Conservation (phyloP, 2,329 filamentous ascomycete species). For the Fusarium verticillioides region DNA sequence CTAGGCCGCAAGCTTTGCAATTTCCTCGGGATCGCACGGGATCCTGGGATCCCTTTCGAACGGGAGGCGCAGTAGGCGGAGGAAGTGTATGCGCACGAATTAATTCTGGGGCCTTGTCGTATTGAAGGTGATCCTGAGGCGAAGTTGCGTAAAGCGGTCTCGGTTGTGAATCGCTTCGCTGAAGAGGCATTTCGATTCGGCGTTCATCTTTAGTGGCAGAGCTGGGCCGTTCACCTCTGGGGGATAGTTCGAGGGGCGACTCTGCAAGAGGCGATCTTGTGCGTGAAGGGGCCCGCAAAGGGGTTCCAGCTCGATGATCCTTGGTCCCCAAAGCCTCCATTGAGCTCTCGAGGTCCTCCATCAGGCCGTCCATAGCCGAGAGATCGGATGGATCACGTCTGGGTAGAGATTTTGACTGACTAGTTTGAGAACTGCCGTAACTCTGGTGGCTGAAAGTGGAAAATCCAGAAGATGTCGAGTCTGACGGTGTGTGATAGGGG, state of each 20-base stretch:
- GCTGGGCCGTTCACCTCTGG: constrained; percentile 25
- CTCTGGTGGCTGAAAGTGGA: constrained; percentile 69
- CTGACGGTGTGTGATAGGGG: constrained; percentile 71
- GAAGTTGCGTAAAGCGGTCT: constrained; percentile 33
- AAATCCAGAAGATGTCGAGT: constrained; percentile 72
- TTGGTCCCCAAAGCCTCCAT: constrained; percentile 52
- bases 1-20: constrained; percentile 83
- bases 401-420: constrained; percentile 48
- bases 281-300: constrained; percentile 42
- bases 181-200: constrained; percentile 18
- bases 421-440: constrained; percentile 70
- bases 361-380: constrained; percentile 62
- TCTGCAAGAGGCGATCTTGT: constrained; percentile 42
- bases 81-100: constrained; percentile 13
- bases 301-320: constrained; percentile 50
- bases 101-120: constrained; percentile 22
- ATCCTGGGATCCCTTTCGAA: constrained; percentile 53
- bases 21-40: constrained; percentile 70
- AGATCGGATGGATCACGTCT: constrained; percentile 56
- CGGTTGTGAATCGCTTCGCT: constrained; percentile 22
- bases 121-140: constrained; percentile 26
- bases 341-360: constrained; percentile 66
- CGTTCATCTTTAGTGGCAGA: constrained; percentile 40
- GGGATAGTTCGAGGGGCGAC: constrained; percentile 45
- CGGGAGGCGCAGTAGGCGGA: constrained; percentile 31